Evolutionary conservation across 768 basidiomycete species (phyloP).

Genomic region (Kwoniella mangroviensis): DNA sequence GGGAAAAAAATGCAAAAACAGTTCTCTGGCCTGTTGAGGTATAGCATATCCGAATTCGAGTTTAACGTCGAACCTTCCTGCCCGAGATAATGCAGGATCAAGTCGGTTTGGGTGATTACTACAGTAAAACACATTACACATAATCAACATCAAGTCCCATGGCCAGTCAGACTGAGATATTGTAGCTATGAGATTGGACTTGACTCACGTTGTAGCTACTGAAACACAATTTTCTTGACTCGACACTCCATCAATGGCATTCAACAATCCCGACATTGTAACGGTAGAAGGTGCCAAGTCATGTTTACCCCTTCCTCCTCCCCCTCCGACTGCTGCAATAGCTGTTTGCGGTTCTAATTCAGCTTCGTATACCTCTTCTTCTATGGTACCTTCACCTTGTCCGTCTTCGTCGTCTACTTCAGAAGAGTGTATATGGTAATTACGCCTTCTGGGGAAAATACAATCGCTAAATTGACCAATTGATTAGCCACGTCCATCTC

Average conservation of each 20-base stretch:
- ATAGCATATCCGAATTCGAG: slow-evolving; percentile 81
- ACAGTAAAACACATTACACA: slow-evolving; percentile 13
- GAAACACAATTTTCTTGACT: slow-evolving; percentile 77
- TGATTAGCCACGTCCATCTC: not conserved
- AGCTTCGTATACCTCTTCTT: slow-evolving; percentile 5
- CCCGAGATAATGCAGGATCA: slow-evolving; percentile 87
- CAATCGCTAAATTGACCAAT: slow-evolving; percentile 31
- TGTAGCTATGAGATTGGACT: no score
- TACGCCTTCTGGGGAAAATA: slow-evolving; percentile 31
- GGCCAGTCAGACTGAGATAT: not conserved
- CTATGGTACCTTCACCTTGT: slow-evolving; percentile 1
- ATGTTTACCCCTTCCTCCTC: slow-evolving; percentile 8
- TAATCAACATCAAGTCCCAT: not conserved
- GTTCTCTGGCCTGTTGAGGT: slow-evolving; percentile 62
- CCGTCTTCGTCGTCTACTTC: slow-evolving; percentile 15
- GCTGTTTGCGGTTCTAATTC: not conserved
- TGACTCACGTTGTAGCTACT: slow-evolving; percentile 72
- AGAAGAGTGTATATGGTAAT: not conserved
- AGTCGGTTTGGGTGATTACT: slow-evolving; percentile 89
- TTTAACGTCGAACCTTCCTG: slow-evolving; percentile 85
- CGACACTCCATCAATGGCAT: slow-evolving; percentile 44
- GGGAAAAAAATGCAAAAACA: slow-evolving; percentile 55
- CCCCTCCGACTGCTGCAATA: not conserved
- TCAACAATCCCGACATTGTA: slow-evolving; percentile 53
- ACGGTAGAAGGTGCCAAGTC: slow-evolving; percentile 36